Percentiles rank a stretch among this genome's conserved stretches.
phyloP scores from a whole-genome alignment of 2,329 filamentous ascomycete genomes.

The Raffaelea deltoideospora region DNA sequence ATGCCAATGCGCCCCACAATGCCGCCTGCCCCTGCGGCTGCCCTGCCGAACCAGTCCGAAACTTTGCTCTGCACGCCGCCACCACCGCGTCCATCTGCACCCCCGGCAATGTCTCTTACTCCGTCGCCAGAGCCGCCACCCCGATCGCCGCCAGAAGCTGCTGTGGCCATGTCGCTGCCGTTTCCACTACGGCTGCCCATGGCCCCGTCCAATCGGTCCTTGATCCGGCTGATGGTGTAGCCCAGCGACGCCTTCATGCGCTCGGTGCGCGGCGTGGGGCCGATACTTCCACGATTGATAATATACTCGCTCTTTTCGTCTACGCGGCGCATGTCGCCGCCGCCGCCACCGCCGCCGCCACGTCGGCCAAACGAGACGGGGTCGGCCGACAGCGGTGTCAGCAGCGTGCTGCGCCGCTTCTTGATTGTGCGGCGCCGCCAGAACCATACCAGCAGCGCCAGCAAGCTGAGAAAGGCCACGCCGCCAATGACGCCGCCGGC shows the following conservation, averaged over 20 bases:
- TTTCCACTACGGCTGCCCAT: constrained; percentile 9
- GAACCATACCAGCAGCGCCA: constrained; percentile 35
- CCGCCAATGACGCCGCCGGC: constrained; percentile 37
- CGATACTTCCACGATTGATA: constrained; percentile 31
- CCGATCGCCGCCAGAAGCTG: constrained; percentile 8
- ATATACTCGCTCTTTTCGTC: constrained; percentile 19
- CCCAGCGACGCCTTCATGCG: constrained; percentile 25
- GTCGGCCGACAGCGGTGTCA: constrained; percentile 29
- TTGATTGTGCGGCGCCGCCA: constrained; percentile 26
- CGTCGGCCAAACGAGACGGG: constrained; percentile 6
- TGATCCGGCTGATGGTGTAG: constrained; percentile 20
- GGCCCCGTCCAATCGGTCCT: constrained; percentile 18
- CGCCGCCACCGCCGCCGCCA: neutral
- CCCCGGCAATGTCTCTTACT: no score
- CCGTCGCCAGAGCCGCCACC: no score
- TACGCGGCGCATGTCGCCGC: neutral
- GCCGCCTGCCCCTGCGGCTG: no score
- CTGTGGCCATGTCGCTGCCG: constrained; percentile 7
- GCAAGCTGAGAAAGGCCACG: constrained; percentile 26
- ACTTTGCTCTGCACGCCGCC: no score
- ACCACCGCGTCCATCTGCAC: no score
- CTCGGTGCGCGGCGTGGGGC: constrained; percentile 29
- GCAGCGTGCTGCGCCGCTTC: constrained; percentile 30
- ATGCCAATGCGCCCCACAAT: no score
- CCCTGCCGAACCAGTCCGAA: no score